Percentiles rank a stretch among this genome's conserved stretches.
These are phyloP conservation scores for Rheum nobile DNA, from an alignment of 148 eudicot genomes.

Conservation along the genomic window DNA sequence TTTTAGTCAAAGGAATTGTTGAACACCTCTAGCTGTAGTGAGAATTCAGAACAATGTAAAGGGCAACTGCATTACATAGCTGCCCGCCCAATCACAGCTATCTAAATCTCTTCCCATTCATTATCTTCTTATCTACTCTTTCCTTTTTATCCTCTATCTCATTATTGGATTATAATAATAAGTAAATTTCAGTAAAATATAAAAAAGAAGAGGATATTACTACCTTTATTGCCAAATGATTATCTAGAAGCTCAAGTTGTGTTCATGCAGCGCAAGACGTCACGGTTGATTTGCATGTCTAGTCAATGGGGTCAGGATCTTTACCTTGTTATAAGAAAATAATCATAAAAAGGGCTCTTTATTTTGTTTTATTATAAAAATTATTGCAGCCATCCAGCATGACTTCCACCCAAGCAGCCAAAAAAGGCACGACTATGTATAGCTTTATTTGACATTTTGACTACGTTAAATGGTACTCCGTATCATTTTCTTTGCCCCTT, in stretches of 20 bases:
- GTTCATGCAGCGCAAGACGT: neutral
- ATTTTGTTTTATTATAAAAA: neutral
- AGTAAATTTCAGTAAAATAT: neutral
- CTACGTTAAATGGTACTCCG: too few species aligned
- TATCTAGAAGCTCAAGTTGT: neutral
- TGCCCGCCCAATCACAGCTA: neutral
- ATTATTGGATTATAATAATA: neutral
- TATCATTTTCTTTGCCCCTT: neutral
- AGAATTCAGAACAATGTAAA: too few species aligned
- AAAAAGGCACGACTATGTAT: neutral
- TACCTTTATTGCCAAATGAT: neutral
- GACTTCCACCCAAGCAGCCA: neutral
- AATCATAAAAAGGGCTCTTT: neutral
- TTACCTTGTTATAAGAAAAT: neutral
- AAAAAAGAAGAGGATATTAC: neutral
- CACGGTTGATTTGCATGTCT: neutral
- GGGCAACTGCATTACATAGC: neutral
- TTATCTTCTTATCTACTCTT: neutral
- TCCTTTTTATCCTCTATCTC: neutral
- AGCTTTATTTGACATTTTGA: conserved; percentile 2
- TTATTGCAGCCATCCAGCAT: neutral
- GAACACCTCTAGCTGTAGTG: too few species aligned
- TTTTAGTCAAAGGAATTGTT: too few species aligned
- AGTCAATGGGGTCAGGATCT: neutral
- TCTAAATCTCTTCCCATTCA: neutral